Conservation (phyloP, 1,284 basidiomycete species). For the Puccinia hordei region DNA sequence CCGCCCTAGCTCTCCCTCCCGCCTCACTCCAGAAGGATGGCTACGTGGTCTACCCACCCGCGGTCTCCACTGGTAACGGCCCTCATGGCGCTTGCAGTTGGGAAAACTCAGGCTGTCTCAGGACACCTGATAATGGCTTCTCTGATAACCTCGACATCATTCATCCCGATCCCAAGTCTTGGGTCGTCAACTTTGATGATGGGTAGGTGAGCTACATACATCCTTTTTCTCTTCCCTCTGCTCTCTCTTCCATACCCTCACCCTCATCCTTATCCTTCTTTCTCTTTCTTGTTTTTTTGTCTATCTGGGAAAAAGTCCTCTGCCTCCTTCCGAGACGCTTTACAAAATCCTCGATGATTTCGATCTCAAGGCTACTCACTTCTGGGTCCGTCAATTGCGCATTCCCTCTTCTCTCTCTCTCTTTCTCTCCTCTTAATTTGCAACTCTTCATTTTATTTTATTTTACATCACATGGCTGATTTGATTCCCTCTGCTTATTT, state of each 20-base stretch:
- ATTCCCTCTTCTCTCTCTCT: neutral
- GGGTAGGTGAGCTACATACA: conserved; percentile 30
- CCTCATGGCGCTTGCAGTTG: conserved; percentile 24
- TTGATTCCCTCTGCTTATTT: too few relatives aligned
- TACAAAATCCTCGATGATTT: conserved; percentile 36
- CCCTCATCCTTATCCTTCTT: neutral
- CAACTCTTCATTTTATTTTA: neutral
- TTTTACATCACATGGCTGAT: too few relatives aligned
- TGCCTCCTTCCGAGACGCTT: conserved; percentile 22
- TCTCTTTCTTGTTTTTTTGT: neutral
- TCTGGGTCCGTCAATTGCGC: conserved; percentile 36
- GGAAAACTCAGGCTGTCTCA: conserved; percentile 38
- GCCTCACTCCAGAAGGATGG: conserved; percentile 1
- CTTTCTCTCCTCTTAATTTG: neutral
- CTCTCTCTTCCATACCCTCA: neutral
- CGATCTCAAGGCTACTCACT: conserved; percentile 38
- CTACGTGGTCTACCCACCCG: conserved; percentile 1
- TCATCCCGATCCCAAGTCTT: conserved; percentile 21
- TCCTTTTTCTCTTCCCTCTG: neutral
- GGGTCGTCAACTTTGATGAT: conserved; percentile 50
- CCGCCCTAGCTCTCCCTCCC: conserved; percentile 3
- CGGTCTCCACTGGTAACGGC: neutral
- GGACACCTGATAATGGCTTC: conserved; percentile 14
- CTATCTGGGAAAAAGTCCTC: too few relatives aligned
- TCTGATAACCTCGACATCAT: conserved; percentile 10